Evolutionary conservation across 164 flowering plant genomes (phyloP), one percentile per base, ranked within the genome.

Genomic region (Umbilicus rupestris): DNA sequence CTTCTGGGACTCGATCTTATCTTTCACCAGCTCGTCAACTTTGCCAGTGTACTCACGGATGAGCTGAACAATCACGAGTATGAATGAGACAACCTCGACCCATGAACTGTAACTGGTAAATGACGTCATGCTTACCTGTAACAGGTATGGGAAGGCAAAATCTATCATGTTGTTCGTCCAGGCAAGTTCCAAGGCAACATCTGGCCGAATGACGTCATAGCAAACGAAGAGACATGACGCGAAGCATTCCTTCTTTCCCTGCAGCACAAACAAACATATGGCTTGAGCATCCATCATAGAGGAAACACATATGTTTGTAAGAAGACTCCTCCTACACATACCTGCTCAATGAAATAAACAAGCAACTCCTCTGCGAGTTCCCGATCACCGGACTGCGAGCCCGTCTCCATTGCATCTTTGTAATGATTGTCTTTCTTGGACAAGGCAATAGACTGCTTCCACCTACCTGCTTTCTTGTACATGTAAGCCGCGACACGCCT

Each of bases 241-340:
- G 79, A 92, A 95, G 79, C 97, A 95, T 71, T 95, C 99, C 76
- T 92, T 95, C 88, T 95, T 95, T 64, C 94, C 96, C 97, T 95
- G 86, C 75, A 78, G 19, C 42, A 5, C 62, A 63, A 3, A 59
- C 24, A 71, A 64, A 49, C 20, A 33, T 7, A 9, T 12, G 2
- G 26, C 8, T 37, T 41, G 15, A 37, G 26, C 20, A 7, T 37
- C 20, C 20, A 7, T 37, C 20, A 37, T 19, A 62, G n/a, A 19
- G 16, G 33, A 42, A 64, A 11, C 12, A 52, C 24, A 52, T 1
- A 0, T 55, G 4, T 7, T 55, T 26, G 44, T 41, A 14, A 2
- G 3, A 55, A n/a, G n/a, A n/a, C n/a, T n/a, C 29, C 2, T 28
- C 1, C 37, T 7, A 19, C 11, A 46, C 19, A 30, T 72, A 92